A percentile compares a stretch with the other conserved stretches of the same genome.
phyloP scores from a whole-genome alignment of 2,329 filamentous ascomycete genomes.

The Xylariales sp. region DNA sequence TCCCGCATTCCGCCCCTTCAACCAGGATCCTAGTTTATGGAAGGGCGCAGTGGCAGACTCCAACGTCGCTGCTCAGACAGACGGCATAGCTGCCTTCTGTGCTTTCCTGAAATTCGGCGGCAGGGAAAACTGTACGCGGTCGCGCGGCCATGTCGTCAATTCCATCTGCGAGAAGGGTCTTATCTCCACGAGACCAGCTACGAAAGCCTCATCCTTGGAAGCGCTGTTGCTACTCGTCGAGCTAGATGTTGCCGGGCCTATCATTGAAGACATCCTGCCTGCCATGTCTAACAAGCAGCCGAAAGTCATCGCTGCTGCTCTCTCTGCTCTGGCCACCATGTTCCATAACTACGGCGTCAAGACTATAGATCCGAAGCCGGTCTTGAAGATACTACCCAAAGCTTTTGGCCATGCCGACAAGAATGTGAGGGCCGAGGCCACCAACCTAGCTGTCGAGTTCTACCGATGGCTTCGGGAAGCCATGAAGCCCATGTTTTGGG shows the following conservation, averaged over 20 bases:
- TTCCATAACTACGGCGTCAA: conserved; percentile 95
- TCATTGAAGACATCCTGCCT: conserved; percentile 87
- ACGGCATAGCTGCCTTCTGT: conserved; percentile 82
- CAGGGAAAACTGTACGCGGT: conserved; percentile 70
- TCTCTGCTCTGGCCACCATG: conserved; percentile 68
- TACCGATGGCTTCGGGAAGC: conserved; percentile 97
- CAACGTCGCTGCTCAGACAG: conserved; percentile 94
- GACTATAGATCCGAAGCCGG: conserved; percentile 84
- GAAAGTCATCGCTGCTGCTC: conserved; percentile 68
- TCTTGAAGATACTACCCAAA: conserved; percentile 83
- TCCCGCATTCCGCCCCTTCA: conserved; percentile 80
- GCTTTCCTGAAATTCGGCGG: conserved; percentile 91
- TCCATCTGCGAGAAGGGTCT: conserved; percentile 90
- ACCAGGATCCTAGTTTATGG: conserved; percentile 81
- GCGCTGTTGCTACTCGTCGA: conserved; percentile 86
- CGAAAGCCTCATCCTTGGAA: conserved; percentile 82
- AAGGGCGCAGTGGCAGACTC: conserved; percentile 90
- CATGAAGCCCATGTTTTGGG: conserved; percentile 98
- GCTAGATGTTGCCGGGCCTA: conserved; percentile 75
- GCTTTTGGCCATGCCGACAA: conserved; percentile 96
- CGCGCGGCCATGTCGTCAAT: conserved; percentile 67
- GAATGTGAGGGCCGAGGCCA: conserved; percentile 91
- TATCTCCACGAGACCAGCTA: conserved; percentile 78
- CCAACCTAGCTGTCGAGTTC: conserved; percentile 85
- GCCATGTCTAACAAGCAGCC: conserved; percentile 82